Evolutionary conservation across 2,329 filamentous ascomycete species (phyloP).

Genomic region (Neopestalotiopsis sp.): DNA sequence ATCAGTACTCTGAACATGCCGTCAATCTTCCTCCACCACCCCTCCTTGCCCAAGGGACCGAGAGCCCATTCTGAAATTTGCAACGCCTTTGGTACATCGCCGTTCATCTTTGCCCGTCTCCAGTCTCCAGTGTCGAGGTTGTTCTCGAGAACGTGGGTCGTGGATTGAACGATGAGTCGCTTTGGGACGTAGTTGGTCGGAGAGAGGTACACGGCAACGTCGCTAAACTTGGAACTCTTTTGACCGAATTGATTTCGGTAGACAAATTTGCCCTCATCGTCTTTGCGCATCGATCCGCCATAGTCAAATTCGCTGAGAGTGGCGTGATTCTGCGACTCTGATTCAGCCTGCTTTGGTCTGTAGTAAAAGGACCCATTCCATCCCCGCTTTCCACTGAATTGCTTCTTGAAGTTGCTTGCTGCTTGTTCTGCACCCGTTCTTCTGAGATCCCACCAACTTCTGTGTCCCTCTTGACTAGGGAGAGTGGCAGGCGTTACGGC

Average conservation of each 20-base stretch:
- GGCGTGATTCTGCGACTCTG: constrained; percentile 18
- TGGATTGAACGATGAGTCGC: constrained; percentile 30
- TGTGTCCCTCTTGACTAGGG: neutral
- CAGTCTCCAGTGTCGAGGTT: constrained; percentile 26
- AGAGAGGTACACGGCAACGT: constrained; percentile 33
- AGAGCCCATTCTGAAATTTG: constrained; percentile 28
- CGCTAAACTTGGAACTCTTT: constrained; percentile 27
- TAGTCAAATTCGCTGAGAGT: constrained; percentile 16
- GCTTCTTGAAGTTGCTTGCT: constrained; percentile 18
- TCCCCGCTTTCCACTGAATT: constrained; percentile 24
- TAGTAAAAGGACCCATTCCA: constrained; percentile 22
- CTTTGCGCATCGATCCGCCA: constrained; percentile 17
- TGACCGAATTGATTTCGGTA: constrained; percentile 30
- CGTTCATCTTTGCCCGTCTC: constrained; percentile 28
- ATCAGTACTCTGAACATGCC: constrained; percentile 24
- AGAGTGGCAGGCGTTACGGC: neutral
- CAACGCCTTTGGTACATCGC: constrained; percentile 27
- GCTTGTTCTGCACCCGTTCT: constrained; percentile 20
- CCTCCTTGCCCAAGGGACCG: constrained; percentile 21
- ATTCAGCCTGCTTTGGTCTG: constrained; percentile 17
- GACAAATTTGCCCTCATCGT: constrained; percentile 25
- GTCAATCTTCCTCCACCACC: constrained; percentile 20
- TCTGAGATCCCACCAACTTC: constrained; percentile 21
- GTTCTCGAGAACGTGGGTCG: constrained; percentile 24
- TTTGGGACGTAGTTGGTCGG: constrained; percentile 29